A percentile compares a stretch with the other conserved stretches of the same genome.
These are phyloP conservation scores for Excoecaria cochinchinensis DNA, from an alignment of 345 rosid genomes.

Conservation along the genomic window DNA sequence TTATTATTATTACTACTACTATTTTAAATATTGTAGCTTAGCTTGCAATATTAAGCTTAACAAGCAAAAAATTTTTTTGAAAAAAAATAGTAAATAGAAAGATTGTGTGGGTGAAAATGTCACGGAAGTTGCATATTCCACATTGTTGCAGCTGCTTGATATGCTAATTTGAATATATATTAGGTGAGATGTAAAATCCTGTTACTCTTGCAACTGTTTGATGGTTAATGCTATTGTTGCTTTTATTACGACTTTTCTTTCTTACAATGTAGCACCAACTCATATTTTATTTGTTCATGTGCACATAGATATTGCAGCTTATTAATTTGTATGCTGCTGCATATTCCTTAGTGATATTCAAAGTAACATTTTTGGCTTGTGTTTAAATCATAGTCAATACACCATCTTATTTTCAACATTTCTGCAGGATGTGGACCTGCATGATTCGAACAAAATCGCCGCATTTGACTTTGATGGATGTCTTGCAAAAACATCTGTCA, in stretches of 20 bases:
- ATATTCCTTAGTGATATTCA: background rate
- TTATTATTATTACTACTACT: too few relatives aligned
- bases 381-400: background rate
- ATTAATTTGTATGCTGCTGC: background rate
- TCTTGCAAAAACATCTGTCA: conserved; percentile 82
- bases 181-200: background rate
- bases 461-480: conserved; percentile 99
- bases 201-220: background rate
- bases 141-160: background rate
- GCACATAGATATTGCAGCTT: background rate
- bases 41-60: background rate
- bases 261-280: background rate
- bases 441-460: conserved; percentile 77
- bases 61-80: background rate
- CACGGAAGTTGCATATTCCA: background rate
- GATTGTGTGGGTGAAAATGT: background rate
- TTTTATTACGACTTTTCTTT: background rate
- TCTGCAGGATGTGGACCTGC: conserved; percentile 73
- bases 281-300: background rate
- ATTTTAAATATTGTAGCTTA: background rate
- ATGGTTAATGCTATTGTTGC: background rate
- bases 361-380: background rate
- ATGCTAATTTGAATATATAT: background rate
- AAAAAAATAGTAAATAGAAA: background rate
- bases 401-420: conserved; percentile 4